These are phyloP conservation scores for Rhododendron mucronatum DNA, from an alignment of 148 eudicot species.

Conservation along the genomic window DNA sequence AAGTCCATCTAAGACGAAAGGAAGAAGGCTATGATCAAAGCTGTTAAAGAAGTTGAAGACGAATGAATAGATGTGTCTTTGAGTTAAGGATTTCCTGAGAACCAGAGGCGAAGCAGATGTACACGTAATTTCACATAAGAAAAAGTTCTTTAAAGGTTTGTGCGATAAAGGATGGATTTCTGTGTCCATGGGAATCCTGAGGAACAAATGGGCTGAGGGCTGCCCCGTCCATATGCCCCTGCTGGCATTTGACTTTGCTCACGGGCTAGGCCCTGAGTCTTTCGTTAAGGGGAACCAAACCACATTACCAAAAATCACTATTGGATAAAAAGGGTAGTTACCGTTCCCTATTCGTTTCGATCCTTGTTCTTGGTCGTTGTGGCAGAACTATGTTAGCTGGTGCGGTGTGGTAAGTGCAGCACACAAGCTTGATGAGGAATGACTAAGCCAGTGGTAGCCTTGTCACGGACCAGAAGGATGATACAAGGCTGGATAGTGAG, in stretches of 20 bases:
- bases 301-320: not conserved
- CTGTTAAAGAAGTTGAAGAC: not conserved
- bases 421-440: not conserved
- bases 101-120: not conserved
- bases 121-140: not conserved
- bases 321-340: not conserved
- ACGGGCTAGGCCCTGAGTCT: not conserved
- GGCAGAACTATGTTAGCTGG: not conserved
- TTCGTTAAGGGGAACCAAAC: not conserved
- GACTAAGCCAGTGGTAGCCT: not conserved
- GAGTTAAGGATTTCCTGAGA: not conserved
- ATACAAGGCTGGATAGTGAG: not conserved
- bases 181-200: not conserved
- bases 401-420: not conserved
- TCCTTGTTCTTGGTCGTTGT: not conserved
- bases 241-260: not conserved
- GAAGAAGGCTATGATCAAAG: not conserved
- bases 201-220: not conserved
- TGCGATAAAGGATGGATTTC: not conserved
- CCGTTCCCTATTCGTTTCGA: not conserved
- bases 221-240: not conserved
- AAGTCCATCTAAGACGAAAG: not conserved
- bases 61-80: not conserved
- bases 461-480: not conserved
- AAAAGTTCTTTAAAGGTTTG: not conserved